A percentile compares a stretch with the other conserved stretches of the same genome.
These are phyloP conservation scores for Canavalia ensiformis DNA, from an alignment of 306 rosid genomes.

Conservation along the genomic window DNA sequence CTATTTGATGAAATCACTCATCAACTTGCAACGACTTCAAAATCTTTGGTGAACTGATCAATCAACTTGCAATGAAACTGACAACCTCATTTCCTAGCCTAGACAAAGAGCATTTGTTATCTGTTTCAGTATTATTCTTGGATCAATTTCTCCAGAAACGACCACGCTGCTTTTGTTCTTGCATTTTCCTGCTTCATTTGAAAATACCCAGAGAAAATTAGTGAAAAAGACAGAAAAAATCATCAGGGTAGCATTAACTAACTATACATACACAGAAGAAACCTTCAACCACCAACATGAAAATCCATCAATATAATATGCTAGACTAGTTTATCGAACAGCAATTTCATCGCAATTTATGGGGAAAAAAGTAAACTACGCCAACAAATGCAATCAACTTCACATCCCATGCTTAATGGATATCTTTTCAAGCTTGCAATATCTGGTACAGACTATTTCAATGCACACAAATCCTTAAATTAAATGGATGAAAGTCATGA, in stretches of 20 bases:
- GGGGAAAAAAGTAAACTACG: background rate
- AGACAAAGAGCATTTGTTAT: background rate
- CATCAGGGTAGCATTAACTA: slow-evolving; percentile 3
- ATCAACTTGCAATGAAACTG: slow-evolving; percentile 42
- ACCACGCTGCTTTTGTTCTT: slow-evolving; percentile 78
- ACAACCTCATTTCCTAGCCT: slow-evolving; percentile 3
- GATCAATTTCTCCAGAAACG: slow-evolving; percentile 69
- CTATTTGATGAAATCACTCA: slow-evolving; percentile 36
- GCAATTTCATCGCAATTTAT: background rate
- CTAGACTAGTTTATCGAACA: background rate
- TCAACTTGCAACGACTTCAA: slow-evolving; percentile 35
- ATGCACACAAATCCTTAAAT: background rate
- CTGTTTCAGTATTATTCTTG: slow-evolving; percentile 42
- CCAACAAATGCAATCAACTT: slow-evolving; percentile 22
- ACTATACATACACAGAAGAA: background rate
- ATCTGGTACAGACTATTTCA: background rate
- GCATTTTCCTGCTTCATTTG: slow-evolving; percentile 68
- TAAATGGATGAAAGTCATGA: background rate
- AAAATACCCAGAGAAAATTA: slow-evolving; percentile 1
- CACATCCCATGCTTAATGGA: background rate
- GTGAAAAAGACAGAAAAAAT: slow-evolving; percentile 24
- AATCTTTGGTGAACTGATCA: slow-evolving; percentile 20
- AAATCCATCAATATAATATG: slow-evolving; percentile 22
- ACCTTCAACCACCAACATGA: slow-evolving; percentile 18
- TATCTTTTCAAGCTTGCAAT: slow-evolving; percentile 28